These are phyloP conservation scores for Cylindrodendrum hubeiense DNA, from an alignment of 2,329 filamentous ascomycete species.

Conservation along the genomic window DNA sequence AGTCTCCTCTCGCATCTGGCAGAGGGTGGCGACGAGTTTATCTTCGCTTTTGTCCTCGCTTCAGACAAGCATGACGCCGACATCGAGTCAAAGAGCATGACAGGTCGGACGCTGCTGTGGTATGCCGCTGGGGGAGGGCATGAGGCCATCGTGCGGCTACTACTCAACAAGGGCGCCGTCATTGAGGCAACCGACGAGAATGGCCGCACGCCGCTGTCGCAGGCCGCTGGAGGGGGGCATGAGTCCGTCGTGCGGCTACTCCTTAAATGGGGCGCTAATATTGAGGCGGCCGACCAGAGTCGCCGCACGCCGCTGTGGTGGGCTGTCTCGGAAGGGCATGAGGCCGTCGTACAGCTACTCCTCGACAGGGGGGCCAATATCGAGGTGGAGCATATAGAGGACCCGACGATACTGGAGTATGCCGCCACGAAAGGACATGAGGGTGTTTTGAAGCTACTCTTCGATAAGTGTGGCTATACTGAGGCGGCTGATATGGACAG, in stretches of 20 bases:
- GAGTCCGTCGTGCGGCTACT: not conserved
- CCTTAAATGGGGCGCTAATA: not conserved
- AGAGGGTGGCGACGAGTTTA: slow-evolving; percentile 70
- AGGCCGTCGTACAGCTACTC: not conserved
- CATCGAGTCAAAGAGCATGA: not conserved
- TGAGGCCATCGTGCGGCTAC: not conserved
- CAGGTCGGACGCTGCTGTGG: not conserved
- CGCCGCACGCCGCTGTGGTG: slow-evolving; percentile 1
- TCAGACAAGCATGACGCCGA: not conserved
- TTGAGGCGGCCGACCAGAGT: not conserved
- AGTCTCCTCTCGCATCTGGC: slow-evolving; percentile 6
- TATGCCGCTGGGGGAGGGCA: not conserved
- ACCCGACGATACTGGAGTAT: not conserved
- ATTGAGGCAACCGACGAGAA: not conserved
- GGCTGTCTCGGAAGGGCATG: not conserved
- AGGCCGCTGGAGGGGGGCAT: not conserved
- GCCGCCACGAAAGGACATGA: not conserved
- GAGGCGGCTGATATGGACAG: no score
- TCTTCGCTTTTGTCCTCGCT: not conserved
- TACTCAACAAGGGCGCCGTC: not conserved
- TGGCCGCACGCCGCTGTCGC: not conserved
- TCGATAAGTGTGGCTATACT: no score
- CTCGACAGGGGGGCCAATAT: not conserved
- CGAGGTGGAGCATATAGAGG: not conserved
- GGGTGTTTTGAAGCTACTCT: not conserved